Conservation (phyloP, 2,329 filamentous ascomycete species). For the Hirsutella thompsonii region DNA sequence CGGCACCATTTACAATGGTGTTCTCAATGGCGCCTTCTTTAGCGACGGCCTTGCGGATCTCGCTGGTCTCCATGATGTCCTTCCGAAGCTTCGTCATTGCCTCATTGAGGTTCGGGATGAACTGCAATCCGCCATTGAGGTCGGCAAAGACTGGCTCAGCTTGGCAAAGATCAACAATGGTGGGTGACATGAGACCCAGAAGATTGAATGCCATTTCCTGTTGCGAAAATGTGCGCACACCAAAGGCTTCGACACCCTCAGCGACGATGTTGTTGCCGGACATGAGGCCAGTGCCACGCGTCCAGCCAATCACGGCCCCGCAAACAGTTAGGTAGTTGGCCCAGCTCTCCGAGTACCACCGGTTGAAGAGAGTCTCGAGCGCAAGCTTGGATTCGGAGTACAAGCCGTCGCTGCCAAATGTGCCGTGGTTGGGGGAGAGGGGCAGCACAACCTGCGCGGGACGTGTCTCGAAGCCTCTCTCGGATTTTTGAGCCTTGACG, state of each 20-base stretch:
- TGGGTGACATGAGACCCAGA: conserved; percentile 86
- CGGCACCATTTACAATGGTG: conserved; percentile 90
- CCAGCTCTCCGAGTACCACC: conserved; percentile 98
- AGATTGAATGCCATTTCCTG: conserved; percentile 99
- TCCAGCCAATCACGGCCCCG: conserved; percentile 97
- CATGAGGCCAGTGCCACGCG: conserved; percentile 96
- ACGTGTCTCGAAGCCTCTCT: conserved; percentile 82
- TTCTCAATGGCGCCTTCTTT: conserved; percentile 96
- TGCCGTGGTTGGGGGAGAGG: conserved; percentile 94
- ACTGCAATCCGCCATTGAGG: conserved; percentile 93
- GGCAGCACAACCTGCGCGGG: conserved; percentile 94
- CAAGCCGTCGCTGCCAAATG: conserved; percentile 92
- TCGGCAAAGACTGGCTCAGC: conserved; percentile 92
- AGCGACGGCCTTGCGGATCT: conserved; percentile 83
- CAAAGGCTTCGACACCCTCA: conserved; percentile 90
- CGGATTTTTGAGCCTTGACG: conserved; percentile 83
- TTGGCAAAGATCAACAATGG: conserved; percentile 92
- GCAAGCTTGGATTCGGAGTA: conserved; percentile 98
- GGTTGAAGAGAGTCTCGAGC: conserved; percentile 93
- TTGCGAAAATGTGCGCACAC: conserved; percentile 96
- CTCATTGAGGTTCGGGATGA: conserved; percentile 90
- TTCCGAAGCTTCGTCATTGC: conserved; percentile 88
- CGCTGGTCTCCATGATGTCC: conserved; percentile 88
- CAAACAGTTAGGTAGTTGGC: conserved; percentile 95
- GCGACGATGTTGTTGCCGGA: conserved; percentile 95